Evolutionary conservation across 352 stramenopile species (phyloP), one percentile per base, ranked within the genome.

Genomic region (Phytopythium montanum): DNA sequence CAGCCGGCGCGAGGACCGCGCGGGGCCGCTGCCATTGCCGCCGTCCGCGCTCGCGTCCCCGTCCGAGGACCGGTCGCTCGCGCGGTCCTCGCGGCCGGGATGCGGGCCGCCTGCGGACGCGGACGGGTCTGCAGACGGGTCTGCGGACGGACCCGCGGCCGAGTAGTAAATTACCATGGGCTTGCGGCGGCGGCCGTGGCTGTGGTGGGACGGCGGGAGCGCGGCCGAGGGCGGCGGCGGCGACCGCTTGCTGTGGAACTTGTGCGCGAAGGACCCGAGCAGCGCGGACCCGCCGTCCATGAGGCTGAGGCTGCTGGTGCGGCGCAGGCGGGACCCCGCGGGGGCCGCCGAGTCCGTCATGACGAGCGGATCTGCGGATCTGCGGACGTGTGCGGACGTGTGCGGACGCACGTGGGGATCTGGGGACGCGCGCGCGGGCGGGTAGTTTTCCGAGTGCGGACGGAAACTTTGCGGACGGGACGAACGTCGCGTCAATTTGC

Each of bases 151-250:
- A 10, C 4, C 31, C 7, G 49, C 19, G 49, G 58, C 42, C 16
- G 67, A 62, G 54, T 81, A 85, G 54, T 62, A 72, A 28, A 85
- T 66, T 5, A 80, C 58, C 46, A 70, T 65, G 4, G 75, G 63
- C 7, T 72, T 68, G 45, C 63, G 65, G 9, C 68, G 66, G 56
- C 68, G 67, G 14, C 66, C 44, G 16, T 61, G 67, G 14, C 73
- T 25, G 19, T 56, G 56, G 23, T 68, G 59, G 19, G 56, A 65
- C 33, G 64, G 59, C 14, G 21, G 60, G n/a, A 73, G 54, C 13
- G 61, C 56, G 36, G 69, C 56, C 0, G 59, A 5, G 7, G 59
- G 12, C 23, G 8, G 10, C 33, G 33, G 33, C 33, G 33, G 33
- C 33, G 33, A 8, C 9, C 66, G 66, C 54, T 68, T 66, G 36